Percentiles rank a stretch among this genome's conserved stretches.
Evolutionary conservation across 2,329 filamentous ascomycete genomes (phyloP).

Genomic region (Piedraia hortae): DNA sequence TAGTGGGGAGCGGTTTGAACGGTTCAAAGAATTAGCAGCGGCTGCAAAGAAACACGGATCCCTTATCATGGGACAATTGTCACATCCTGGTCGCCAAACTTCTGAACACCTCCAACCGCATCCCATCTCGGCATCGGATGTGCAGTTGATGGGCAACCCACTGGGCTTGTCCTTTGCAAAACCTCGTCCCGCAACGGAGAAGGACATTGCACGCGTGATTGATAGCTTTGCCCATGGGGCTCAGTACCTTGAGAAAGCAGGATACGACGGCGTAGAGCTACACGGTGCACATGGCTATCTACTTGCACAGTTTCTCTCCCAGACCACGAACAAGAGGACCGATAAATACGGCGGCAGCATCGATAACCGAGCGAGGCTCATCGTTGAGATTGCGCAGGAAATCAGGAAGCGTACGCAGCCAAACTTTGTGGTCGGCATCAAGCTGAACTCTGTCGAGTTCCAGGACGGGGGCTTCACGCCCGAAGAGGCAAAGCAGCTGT

Average conservation of each 20-base stretch:
- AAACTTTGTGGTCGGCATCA: slow-evolving; percentile 25
- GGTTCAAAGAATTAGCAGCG: slow-evolving; percentile 28
- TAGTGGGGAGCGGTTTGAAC: slow-evolving; percentile 30
- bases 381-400: slow-evolving; percentile 16
- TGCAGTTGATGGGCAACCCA: slow-evolving; percentile 17
- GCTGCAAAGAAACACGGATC: slow-evolving; percentile 28
- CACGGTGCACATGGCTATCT: slow-evolving; percentile 19
- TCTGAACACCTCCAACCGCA: slow-evolving; percentile 18
- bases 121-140: slow-evolving; percentile 24
- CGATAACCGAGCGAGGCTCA: slow-evolving; percentile 17
- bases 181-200: slow-evolving; percentile 24
- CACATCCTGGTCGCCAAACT: slow-evolving; percentile 33
- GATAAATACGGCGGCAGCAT: slow-evolving; percentile 19
- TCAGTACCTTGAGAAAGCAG: slow-evolving; percentile 32
- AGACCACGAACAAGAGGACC: slow-evolving; percentile 16
- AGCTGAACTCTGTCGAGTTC: slow-evolving; percentile 31
- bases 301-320: slow-evolving; percentile 19
- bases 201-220: slow-evolving; percentile 30
- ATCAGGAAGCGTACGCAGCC: slow-evolving; percentile 13
- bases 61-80: slow-evolving; percentile 32
- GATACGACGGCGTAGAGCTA: slow-evolving; percentile 25
- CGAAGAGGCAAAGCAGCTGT: slow-evolving; percentile 23
- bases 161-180: slow-evolving; percentile 26
- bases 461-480: slow-evolving; percentile 24
- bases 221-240: slow-evolving; percentile 33